Evolutionary conservation across 83 land plant species (phyloP).

Genomic region (Diphasiastrum complanatum): DNA sequence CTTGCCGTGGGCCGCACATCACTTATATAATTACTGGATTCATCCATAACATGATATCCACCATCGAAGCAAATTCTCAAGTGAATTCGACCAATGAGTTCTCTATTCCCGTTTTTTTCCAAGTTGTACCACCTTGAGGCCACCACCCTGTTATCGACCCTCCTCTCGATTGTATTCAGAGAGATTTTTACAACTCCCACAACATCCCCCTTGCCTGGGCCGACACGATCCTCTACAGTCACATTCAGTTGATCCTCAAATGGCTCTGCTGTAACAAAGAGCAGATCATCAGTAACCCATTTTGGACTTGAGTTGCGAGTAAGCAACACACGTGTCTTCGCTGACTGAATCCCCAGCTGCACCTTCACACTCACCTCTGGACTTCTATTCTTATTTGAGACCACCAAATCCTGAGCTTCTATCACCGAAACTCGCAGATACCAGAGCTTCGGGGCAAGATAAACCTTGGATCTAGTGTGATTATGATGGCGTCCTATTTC

Average conservation of each 20-base stretch:
- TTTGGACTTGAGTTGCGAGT: background rate
- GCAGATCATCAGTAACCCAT: conserved; percentile 2
- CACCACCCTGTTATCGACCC: conserved; percentile 1
- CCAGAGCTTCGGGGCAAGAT: conserved; percentile 10
- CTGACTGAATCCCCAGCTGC: conserved; percentile 4
- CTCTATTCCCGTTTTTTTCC: background rate
- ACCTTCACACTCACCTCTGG: conserved; percentile 5
- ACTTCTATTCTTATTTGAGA: background rate
- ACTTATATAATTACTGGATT: too few species aligned
- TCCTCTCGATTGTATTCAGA: background rate
- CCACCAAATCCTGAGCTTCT: conserved; percentile 1
- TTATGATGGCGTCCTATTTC: background rate
- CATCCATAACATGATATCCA: too few species aligned
- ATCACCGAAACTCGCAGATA: background rate
- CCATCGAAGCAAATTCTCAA: conserved; percentile 11
- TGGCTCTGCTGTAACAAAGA: conserved; percentile 1
- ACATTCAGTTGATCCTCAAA: conserved; percentile 6
- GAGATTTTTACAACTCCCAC: conserved; percentile 4
- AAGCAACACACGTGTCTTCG: background rate
- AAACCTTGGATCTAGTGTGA: conserved; percentile 3
- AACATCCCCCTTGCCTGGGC: background rate
- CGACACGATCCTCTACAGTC: conserved; percentile 1
- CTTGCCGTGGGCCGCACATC: conserved; percentile 10
- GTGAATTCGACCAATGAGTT: background rate
- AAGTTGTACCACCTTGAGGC: background rate